Evolutionary conservation across 345 rosid species (phyloP).

Genomic region (Boechera divaricarpa): DNA sequence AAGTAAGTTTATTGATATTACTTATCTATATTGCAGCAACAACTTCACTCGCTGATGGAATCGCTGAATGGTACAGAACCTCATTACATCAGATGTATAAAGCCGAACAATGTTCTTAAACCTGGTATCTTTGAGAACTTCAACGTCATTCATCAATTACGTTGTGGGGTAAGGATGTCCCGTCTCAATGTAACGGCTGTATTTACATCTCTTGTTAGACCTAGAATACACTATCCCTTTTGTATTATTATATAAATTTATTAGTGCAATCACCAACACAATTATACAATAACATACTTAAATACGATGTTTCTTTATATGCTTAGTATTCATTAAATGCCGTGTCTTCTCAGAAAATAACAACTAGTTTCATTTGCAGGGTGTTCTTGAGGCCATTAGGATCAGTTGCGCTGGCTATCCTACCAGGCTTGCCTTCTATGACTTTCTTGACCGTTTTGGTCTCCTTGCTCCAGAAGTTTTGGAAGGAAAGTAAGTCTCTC

Average conservation of each 20-base stretch:
- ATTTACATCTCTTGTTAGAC: constrained; percentile 20
- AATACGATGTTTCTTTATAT: constrained; percentile 16
- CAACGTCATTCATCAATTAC: constrained; percentile 92
- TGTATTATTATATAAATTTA: background rate
- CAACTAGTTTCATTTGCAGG: constrained; percentile 45
- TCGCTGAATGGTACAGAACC: constrained; percentile 87
- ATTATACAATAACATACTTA: constrained; percentile 22
- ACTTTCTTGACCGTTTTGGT: constrained; percentile 93
- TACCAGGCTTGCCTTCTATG: constrained; percentile 90
- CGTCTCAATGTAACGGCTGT: constrained; percentile 22
- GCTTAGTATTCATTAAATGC: constrained; percentile 26
- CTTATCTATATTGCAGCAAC: constrained; percentile 66
- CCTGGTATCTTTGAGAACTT: constrained; percentile 91
- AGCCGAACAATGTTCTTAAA: constrained; percentile 88
- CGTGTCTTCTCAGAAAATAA: constrained; percentile 17
- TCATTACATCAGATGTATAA: constrained; percentile 98
- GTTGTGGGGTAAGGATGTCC: constrained; percentile 90
- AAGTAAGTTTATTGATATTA: constrained; percentile 29
- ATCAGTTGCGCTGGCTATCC: constrained; percentile 99
- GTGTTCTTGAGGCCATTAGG: constrained; percentile 96
- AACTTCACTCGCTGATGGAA: constrained; percentile 99
- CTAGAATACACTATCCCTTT: constrained; percentile 12
- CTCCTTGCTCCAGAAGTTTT: constrained; percentile 94
- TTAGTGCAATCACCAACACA: constrained; percentile 8
- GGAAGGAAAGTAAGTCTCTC: constrained; percentile 75